Evolutionary conservation across 805 yeast species (phyloP), one percentile per base, ranked within the genome.

Genomic region (Maudiozyma barnettii): DNA sequence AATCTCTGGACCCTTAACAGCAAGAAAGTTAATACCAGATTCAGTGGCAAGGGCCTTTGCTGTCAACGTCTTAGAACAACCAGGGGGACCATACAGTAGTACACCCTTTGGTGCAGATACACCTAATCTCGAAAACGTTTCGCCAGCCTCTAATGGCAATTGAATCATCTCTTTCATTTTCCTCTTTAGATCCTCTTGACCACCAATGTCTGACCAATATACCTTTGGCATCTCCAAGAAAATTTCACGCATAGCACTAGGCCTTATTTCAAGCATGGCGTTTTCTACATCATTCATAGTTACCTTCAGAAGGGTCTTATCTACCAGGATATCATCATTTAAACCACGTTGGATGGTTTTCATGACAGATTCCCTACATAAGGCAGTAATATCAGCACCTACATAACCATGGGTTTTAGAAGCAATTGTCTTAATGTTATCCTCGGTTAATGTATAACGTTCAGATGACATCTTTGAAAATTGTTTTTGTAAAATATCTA

Each of bases 41-140:
- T 91, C 99, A 0, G 96, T 85, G 0, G 98, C 98, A 29, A 91
- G 68, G 0, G 97, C 97, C 60, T 91, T 91, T 1, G 97, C 98
- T 0, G 95, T 87, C 51, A 91, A 67, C 0, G 99, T 91, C 59
- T 91, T 91, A 10, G 97, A 90, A 69, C 98, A 91, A 14, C 99
- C 99, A 0, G 99, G 98, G 1, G 99, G 99, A 0, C 99, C 99
- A 64, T 93, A 93, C 19, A 93, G 70, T 42, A 93, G 66, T 1
- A 93, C 84, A 35, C 99, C 99, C 54, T 87, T 84, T 3, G 99
- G 99, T 0, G 98, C 89, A 39, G 77, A 71, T 3, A 93, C 82
- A 0, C 98, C 98, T 13, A 93, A 71, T 39, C 76, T 70, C 18
- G 71, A 71, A 63, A 93, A 93, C 0, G 95, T 74, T 0, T 79